Evolutionary conservation across 1,139 yeast species (phyloP).

Genomic region (Taphrina deformans): DNA sequence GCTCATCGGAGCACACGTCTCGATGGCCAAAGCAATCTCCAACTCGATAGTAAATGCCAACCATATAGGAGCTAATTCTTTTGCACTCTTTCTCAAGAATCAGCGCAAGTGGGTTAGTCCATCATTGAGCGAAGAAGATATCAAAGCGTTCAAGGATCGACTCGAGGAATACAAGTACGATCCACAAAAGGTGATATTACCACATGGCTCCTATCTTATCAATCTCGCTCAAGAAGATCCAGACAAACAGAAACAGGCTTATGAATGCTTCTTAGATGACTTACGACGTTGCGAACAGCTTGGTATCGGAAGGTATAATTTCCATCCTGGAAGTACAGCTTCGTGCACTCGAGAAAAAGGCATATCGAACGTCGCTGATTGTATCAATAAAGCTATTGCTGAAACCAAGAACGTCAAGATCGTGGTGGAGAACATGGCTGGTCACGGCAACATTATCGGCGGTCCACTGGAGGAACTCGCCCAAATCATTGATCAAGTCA

Average conservation of each 20-base stretch:
- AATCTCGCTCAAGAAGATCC: constrained; percentile 87
- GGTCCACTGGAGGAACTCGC: constrained; percentile 72
- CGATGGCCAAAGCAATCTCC: constrained; percentile 52
- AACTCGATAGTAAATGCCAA: constrained; percentile 74
- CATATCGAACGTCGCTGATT: constrained; percentile 65
- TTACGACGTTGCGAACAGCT: constrained; percentile 79
- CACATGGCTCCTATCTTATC: constrained; percentile 93
- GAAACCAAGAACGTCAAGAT: constrained; percentile 78
- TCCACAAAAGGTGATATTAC: constrained; percentile 70
- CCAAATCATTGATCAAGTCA: constrained; percentile 71
- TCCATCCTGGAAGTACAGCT: constrained; percentile 92
- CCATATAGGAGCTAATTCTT: constrained; percentile 72
- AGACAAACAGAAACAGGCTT: constrained; percentile 74
- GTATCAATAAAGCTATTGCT: constrained; percentile 72
- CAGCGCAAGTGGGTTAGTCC: constrained; percentile 93
- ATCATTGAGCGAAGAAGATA: constrained; percentile 65
- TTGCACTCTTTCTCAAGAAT: constrained; percentile 85
- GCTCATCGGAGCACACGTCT: constrained; percentile 72
- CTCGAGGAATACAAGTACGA: constrained; percentile 67
- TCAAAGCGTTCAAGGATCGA: constrained; percentile 59
- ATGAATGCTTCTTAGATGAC: constrained; percentile 81
- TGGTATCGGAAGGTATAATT: constrained; percentile 80
- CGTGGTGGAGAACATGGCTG: constrained; percentile 97
- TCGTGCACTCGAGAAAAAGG: constrained; percentile 69
- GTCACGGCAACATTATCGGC: constrained; percentile 89